Conservation (phyloP, 768 basidiomycete species). For the Lactarius hengduanensis region DNA sequence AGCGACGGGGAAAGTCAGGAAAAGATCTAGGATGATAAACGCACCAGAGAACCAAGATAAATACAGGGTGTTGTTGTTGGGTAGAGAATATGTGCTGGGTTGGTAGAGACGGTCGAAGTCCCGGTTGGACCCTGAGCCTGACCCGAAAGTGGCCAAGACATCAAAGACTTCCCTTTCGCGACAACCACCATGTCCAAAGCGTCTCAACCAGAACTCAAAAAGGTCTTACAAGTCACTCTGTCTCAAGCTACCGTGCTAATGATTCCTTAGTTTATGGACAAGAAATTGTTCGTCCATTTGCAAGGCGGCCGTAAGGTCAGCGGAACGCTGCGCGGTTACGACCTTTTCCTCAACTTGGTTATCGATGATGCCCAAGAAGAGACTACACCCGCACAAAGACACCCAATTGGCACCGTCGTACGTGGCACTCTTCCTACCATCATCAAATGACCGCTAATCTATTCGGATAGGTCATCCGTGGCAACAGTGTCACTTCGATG, state of each 20-base stretch:
- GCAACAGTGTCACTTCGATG: constrained; percentile 96
- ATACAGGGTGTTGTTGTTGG: neutral
- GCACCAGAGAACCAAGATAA: neutral
- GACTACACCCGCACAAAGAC: constrained; percentile 82
- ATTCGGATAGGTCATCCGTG: constrained; percentile 80
- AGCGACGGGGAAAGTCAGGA: neutral
- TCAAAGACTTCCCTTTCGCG: constrained; percentile 6
- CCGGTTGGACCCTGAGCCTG: neutral
- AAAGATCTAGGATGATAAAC: neutral
- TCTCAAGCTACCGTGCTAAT: neutral
- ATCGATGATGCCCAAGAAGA: constrained; percentile 96
- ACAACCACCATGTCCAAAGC: constrained; percentile 75
- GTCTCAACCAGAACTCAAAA: constrained; percentile 97
- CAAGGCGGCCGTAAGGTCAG: constrained; percentile 96
- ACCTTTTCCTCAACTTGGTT: constrained; percentile 97
- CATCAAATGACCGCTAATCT: constrained; percentile 13
- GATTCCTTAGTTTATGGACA: constrained; percentile 89
- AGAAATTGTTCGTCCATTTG: constrained; percentile 90
- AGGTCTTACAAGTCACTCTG: constrained; percentile 53
- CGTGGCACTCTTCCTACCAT: constrained; percentile 35
- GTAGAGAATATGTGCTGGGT: constrained; percentile 7
- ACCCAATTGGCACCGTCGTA: constrained; percentile 90
- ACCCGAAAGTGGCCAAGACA: constrained; percentile 18
- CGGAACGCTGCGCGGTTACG: constrained; percentile 93
- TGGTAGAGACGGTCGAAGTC: constrained; percentile 13